Evolutionary conservation across 31 red algal species (phyloP), one percentile per base, ranked within the genome.

Genomic region (Bonnemaisonia californica): DNA sequence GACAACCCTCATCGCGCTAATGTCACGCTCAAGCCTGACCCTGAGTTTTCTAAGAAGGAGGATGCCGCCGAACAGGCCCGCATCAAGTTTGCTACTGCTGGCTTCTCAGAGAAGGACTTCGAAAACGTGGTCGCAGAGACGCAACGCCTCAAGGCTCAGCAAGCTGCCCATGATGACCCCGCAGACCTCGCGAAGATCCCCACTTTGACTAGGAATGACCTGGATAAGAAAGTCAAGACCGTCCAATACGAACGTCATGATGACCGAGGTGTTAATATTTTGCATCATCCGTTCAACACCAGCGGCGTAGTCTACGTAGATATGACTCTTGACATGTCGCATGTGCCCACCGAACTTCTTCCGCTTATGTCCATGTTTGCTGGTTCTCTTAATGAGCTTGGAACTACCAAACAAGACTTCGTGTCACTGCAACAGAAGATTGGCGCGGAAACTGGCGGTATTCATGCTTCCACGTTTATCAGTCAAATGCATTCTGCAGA

Each of bases 301-400:
- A 96, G 84, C 60, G 97, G 92, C 45, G 85, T 99, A 13, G 93
- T 94, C 16, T 99, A 99, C 41, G 79, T 94, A 4, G 97, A 95
- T 45, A 75, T 99, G 71, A 74, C 68, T 1, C 55, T 99, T 28
- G 86, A 94, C 57, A 96, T 93, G 87, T 81, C 78, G 18, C 82
- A 85, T n/a, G 41, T 99, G 26, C 89, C 90, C 1, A 79, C 71
- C n/a, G 82, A 94, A 1, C 70, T 94, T 41, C 72, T 99, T 58
- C 93, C 90, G 18, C 58, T 94, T n/a, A 82, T 95, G 73, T 79
- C 87, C 74, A 64, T 99, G 26, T 96, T 93, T 77, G 59, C 80
- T 47, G 89, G 88, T 30, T 57, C 81, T 23, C 37, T 99, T 27
- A 86, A 79, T 4, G 93, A 99, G 68, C 58, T 96, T 30, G 97